phyloP scores from a whole-genome alignment of 768 basidiomycete genomes.

The Pisolithus orientalis region DNA sequence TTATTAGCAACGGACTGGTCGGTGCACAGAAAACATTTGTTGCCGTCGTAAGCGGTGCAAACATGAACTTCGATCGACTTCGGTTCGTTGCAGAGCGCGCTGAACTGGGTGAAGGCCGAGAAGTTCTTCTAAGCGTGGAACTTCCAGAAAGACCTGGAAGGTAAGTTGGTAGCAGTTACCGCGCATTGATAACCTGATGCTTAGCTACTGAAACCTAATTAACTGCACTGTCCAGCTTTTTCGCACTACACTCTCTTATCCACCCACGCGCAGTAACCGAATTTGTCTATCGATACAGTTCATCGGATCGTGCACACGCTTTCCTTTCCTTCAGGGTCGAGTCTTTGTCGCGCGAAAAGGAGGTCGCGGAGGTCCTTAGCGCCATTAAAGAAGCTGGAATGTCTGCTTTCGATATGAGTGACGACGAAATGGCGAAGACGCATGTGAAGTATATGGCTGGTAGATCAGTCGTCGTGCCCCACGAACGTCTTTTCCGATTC shows the following conservation, averaged over 20 bases:
- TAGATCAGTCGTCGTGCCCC: slow-evolving; percentile 64
- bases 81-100: slow-evolving; percentile 99
- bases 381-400: slow-evolving; percentile 65
- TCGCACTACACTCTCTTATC: slow-evolving; percentile 79
- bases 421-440: slow-evolving; percentile 92
- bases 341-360: slow-evolving; percentile 42
- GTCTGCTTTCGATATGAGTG: slow-evolving; percentile 84
- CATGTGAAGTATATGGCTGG: slow-evolving; percentile 95
- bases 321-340: slow-evolving; percentile 87
- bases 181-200: background rate
- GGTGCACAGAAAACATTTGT: slow-evolving; percentile 86
- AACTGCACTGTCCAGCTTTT: slow-evolving; percentile 51
- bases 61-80: slow-evolving; percentile 97
- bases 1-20: slow-evolving; percentile 71
- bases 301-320: slow-evolving; percentile 70
- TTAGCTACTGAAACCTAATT: background rate
- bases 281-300: slow-evolving; percentile 88
- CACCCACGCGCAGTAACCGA: slow-evolving; percentile 92
- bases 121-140: slow-evolving; percentile 90
- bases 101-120: slow-evolving; percentile 91
- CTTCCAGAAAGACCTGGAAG: slow-evolving; percentile 91
- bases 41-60: slow-evolving; percentile 89
- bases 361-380: slow-evolving; percentile 58
- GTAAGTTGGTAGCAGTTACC: slow-evolving; percentile 34
- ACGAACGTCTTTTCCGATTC: slow-evolving; percentile 91